Evolutionary conservation across 2,329 filamentous ascomycete species (phyloP).

Genomic region (Podosphaera xanthii): DNA sequence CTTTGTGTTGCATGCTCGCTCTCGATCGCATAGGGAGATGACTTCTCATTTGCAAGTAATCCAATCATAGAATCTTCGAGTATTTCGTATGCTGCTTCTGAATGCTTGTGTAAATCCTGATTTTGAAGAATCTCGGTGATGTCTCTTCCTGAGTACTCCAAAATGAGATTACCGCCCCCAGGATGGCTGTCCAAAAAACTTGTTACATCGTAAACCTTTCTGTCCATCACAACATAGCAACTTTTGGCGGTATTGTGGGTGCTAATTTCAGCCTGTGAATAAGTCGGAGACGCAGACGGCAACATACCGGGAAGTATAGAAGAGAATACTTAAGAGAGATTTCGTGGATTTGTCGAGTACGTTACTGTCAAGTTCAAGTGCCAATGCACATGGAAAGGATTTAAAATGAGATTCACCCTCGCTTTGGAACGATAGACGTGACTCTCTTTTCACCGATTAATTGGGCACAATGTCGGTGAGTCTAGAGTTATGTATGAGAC

Average conservation of each 20-base stretch:
- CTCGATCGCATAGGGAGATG: conserved; percentile 18
- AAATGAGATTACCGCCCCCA: conserved; percentile 66
- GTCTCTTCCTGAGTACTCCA: conserved; percentile 80
- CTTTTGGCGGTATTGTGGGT: conserved; percentile 58
- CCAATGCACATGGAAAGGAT: background rate
- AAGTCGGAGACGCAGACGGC: conserved; percentile 61
- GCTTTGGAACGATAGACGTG: too few species aligned
- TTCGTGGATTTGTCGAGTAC: too few species aligned
- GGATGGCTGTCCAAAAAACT: conserved; percentile 79
- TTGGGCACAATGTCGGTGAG: too few species aligned
- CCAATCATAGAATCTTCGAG: conserved; percentile 71
- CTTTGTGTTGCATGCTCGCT: conserved; percentile 20
- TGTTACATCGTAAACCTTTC: conserved; percentile 87
- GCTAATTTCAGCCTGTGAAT: conserved; percentile 60
- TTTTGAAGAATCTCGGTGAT: conserved; percentile 65
- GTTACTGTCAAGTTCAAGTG: background rate
- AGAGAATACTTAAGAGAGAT: too few species aligned
- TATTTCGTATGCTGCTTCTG: conserved; percentile 86
- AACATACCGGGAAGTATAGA: conserved; percentile 24
- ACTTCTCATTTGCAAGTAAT: conserved; percentile 40
- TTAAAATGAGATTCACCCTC: too few species aligned
- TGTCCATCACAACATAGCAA: conserved; percentile 79
- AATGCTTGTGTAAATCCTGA: conserved; percentile 60
- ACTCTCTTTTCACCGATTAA: too few species aligned
- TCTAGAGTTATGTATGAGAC: too few species aligned